Base-by-base conservation (phyloP, 129 eudicot genomes). In the Arctium minus region DNA sequence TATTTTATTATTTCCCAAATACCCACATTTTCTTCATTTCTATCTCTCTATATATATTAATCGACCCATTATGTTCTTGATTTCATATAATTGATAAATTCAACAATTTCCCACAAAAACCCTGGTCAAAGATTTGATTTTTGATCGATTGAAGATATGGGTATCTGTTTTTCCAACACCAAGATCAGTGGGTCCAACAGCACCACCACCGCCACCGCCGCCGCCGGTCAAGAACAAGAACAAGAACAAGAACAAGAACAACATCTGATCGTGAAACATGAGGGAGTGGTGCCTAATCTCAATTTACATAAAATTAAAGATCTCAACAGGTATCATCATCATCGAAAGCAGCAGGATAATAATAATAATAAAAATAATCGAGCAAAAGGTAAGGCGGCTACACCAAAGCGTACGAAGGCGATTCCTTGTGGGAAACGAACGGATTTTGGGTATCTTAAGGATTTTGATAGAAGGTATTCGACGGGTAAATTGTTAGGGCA, bases 401-500 rank as follows among this genome's bases (percentile, higher is more conserved):
- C 81, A 12, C 79, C 94, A 8, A 94, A 84, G 39, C 88, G 90
- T 36, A 91, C 85, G 30, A 87, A 85, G 86, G 70, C 36, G 53
- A 78, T 91, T 29, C 97, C 98, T n/a, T 87, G 92, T 83, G 98
- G 98, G 13, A 92, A 92, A 82, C 90, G 89, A 82, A 95, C 98
- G 1, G 92, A 95, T 92, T 95, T 95, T 78, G 98, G 98, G 78
- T 95, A 95, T 72, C 92, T 87, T 53, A 95, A 89, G 74, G 94
- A 90, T 80, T 92, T 92, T 70, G 91, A 89, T 77, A 76, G 70
- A 78, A 86, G 73, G 44, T 95, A 89, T 83, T 74, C 93, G 2
- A 89, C 88, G 75, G 98, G 98, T 74, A 92, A 95, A 76, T 86
- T 95, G 88, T 85, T 95, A 88, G 98, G 98, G 2, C 98, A 92